A percentile compares a stretch with the other conserved stretches of the same genome.
These are phyloP conservation scores for Boletus eberwhitei DNA, from an alignment of 768 basidiomycete species.

Conservation along the genomic window DNA sequence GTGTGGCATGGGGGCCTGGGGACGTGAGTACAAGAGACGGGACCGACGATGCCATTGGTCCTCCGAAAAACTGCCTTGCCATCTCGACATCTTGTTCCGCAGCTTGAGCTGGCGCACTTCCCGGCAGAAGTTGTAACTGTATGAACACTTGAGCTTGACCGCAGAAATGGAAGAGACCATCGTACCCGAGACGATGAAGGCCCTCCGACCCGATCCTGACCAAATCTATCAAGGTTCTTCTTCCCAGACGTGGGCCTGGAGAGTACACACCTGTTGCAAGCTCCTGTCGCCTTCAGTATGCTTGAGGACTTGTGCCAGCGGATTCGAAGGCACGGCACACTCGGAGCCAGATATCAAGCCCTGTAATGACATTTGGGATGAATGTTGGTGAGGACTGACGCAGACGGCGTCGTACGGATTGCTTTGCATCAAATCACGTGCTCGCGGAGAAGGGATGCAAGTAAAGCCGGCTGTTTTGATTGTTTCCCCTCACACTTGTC, in stretches of 20 bases:
- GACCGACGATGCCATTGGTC: constrained; percentile 32
- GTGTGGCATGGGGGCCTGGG: constrained; percentile 31
- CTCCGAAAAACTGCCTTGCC: constrained; percentile 78
- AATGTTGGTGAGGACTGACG: background rate
- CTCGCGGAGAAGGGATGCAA: background rate
- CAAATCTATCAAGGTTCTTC: background rate
- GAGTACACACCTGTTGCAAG: constrained; percentile 66
- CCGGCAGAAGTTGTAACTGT: constrained; percentile 76
- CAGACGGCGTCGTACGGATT: background rate
- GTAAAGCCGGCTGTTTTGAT: background rate
- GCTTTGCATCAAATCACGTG: constrained; percentile 16
- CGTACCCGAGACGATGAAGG: constrained; percentile 69
- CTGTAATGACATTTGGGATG: constrained; percentile 62
- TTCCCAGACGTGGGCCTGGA: background rate
- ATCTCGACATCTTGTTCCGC: constrained; percentile 68
- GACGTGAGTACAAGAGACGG: constrained; percentile 36
- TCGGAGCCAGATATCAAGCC: constrained; percentile 85
- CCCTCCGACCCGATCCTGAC: constrained; percentile 70
- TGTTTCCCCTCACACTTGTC: background rate
- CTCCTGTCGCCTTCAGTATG: constrained; percentile 87
- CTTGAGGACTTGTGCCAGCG: constrained; percentile 85
- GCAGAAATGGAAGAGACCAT: background rate
- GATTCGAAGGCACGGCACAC: constrained; percentile 81
- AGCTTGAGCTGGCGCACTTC: constrained; percentile 45
- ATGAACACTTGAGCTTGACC: background rate